phyloP scores from a whole-genome alignment of 345 rosid genomes.

The Laguncularia racemosa region DNA sequence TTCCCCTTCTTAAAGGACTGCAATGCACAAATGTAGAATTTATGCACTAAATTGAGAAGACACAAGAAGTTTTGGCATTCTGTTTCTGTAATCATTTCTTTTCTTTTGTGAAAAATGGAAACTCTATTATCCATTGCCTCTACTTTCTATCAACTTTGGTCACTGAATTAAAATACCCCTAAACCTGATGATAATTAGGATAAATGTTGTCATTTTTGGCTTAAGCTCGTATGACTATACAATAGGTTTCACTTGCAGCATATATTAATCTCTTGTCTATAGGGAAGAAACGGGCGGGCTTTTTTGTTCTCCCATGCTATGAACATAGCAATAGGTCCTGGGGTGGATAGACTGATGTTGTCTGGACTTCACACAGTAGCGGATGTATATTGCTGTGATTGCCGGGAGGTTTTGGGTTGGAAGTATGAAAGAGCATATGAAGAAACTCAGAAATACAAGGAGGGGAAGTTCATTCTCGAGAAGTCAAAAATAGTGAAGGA shows the following conservation, averaged over 20 bases:
- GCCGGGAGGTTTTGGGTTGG: conserved; percentile 29
- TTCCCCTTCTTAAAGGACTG: no score
- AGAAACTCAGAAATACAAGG: conserved; percentile 25
- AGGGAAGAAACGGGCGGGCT: conserved; percentile 22
- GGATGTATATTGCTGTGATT: conserved; percentile 23
- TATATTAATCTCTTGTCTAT: neutral
- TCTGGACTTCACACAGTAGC: conserved; percentile 29
- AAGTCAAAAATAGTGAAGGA: conserved; percentile 23
- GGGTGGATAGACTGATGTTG: conserved; percentile 18
- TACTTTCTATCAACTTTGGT: no score
- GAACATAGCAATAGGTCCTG: conserved; percentile 17
- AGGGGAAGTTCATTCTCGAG: conserved; percentile 24
- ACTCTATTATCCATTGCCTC: no score
- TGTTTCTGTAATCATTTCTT: no score
- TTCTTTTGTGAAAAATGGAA: no score
- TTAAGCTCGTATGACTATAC: neutral
- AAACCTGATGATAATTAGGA: neutral
- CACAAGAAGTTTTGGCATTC: no score
- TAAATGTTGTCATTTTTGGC: neutral
- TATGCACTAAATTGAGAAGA: no score
- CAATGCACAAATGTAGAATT: no score
- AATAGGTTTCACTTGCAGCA: no score
- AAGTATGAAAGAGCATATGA: conserved; percentile 22
- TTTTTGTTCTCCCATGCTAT: conserved; percentile 23
- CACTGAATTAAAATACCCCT: no score